phyloP scores from a whole-genome alignment of 176 grass and related monocot genomes.

The Microstegium vimineum region DNA sequence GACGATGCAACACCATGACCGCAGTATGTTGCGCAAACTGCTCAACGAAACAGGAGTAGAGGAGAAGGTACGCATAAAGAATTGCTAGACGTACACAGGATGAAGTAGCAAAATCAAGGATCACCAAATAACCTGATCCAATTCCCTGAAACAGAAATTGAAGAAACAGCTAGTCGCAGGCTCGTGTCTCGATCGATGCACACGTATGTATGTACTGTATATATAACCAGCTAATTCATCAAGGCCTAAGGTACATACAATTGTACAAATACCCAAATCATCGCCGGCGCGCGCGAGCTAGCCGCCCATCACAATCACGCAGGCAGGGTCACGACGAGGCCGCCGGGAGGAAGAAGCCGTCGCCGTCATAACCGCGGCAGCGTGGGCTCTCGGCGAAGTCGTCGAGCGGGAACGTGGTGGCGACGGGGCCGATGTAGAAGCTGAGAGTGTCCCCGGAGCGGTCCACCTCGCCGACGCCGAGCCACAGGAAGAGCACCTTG shows the following conservation, averaged over 20 bases:
- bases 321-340: too few species aligned
- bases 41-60: neutral
- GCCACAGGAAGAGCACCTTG: neutral
- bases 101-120: neutral
- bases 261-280: neutral
- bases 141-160: neutral
- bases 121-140: neutral
- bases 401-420: neutral
- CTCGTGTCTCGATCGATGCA: neutral
- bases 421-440: neutral
- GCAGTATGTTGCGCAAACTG: too few species aligned
- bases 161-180: neutral
- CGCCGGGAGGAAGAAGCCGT: neutral
- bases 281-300: too few species aligned
- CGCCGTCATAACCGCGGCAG: constrained; percentile 42
- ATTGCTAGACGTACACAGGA: neutral
- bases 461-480: constrained; percentile 9
- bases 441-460: neutral
- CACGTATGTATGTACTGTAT: too few species aligned
- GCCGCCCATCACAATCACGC: too few species aligned
- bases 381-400: neutral
- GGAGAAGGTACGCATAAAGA: too few species aligned
- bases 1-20: too few species aligned
- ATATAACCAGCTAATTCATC: too few species aligned
- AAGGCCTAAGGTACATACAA: neutral